These are phyloP conservation scores for Tubosaeta sp. DNA, from an alignment of 768 basidiomycete species.

Conservation along the genomic window DNA sequence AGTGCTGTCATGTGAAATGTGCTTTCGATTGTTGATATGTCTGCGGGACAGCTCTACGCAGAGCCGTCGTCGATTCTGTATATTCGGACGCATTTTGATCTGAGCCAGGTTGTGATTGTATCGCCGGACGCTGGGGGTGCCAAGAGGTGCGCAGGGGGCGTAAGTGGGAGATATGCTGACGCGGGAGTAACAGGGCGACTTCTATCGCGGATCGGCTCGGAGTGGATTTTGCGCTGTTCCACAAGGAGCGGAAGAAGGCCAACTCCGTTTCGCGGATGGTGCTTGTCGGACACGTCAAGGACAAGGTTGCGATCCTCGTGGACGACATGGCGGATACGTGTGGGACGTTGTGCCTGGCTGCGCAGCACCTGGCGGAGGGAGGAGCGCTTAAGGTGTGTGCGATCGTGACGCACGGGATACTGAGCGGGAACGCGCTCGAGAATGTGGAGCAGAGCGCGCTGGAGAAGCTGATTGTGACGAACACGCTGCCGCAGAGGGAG, in stretches of 20 bases:
- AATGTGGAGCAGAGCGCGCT: constrained; percentile 68
- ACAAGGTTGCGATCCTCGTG: constrained; percentile 89
- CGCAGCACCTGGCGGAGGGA: constrained; percentile 82
- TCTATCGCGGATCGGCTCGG: constrained; percentile 95
- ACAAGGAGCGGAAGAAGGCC: constrained; percentile 97
- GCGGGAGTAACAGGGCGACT: constrained; percentile 66
- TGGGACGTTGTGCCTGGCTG: constrained; percentile 90
- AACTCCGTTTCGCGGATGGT: constrained; percentile 95
- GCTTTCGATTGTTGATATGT: constrained; percentile 19
- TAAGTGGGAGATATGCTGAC: constrained; percentile 12
- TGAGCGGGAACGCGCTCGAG: constrained; percentile 84
- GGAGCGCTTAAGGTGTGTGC: constrained; percentile 85
- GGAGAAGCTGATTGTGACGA: constrained; percentile 96
- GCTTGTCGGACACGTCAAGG: constrained; percentile 90
- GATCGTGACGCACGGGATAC: constrained; percentile 94
- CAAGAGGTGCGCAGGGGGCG: constrained; percentile 62
- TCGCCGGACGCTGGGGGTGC: constrained; percentile 98
- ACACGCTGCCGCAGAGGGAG: constrained; percentile 87
- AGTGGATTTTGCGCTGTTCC: constrained; percentile 97
- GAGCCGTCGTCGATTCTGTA: constrained; percentile 94
- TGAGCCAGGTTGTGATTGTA: constrained; percentile 87
- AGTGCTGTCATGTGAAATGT: constrained; percentile 30
- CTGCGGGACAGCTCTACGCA: constrained; percentile 68
- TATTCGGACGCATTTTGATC: constrained; percentile 87
- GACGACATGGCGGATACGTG: constrained; percentile 99